Percentiles rank a stretch among this genome's conserved stretches.
Conservation (phyloP, 352 stramenopile genomes). For the Phytophthora aleatoria region DNA sequence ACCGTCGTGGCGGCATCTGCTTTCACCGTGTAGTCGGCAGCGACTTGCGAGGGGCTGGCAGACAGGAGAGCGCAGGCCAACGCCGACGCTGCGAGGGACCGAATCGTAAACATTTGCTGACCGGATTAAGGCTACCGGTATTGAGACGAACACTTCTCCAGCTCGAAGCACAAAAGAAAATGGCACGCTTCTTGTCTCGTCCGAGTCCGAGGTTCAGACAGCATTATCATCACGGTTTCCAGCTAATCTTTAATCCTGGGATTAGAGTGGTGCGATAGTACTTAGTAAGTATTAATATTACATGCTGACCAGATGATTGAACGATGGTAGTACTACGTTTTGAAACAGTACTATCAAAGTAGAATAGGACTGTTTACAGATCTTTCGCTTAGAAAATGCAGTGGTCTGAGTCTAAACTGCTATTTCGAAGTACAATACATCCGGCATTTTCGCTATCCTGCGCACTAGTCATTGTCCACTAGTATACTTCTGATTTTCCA, state of each 20-base stretch:
- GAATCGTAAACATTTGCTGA: constrained; percentile 23
- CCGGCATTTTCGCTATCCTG: no score
- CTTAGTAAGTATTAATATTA: neutral
- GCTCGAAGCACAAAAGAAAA: constrained; percentile 18
- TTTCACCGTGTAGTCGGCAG: constrained; percentile 34
- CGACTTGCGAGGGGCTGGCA: constrained; percentile 10
- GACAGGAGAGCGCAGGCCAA: constrained; percentile 23
- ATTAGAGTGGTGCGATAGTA: constrained; percentile 3
- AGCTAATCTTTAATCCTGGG: neutral
- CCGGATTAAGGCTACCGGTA: neutral
- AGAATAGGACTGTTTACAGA: no score
- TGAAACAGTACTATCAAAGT: no score
- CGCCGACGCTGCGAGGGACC: constrained; percentile 24
- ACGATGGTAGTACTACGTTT: no score
- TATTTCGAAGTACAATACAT: no score
- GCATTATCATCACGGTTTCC: constrained; percentile 5
- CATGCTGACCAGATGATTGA: neutral
- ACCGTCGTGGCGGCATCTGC: constrained; percentile 26
- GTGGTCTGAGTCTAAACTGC: no score
- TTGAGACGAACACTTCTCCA: neutral
- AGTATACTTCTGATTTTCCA: no score
- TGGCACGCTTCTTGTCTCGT: constrained; percentile 7
- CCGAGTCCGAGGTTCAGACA: constrained; percentile 1
- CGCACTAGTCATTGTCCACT: no score
- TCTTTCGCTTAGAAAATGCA: no score